Conservation (phyloP, 2,329 filamentous ascomycete species). For the Penicillium sclerotiorum region DNA sequence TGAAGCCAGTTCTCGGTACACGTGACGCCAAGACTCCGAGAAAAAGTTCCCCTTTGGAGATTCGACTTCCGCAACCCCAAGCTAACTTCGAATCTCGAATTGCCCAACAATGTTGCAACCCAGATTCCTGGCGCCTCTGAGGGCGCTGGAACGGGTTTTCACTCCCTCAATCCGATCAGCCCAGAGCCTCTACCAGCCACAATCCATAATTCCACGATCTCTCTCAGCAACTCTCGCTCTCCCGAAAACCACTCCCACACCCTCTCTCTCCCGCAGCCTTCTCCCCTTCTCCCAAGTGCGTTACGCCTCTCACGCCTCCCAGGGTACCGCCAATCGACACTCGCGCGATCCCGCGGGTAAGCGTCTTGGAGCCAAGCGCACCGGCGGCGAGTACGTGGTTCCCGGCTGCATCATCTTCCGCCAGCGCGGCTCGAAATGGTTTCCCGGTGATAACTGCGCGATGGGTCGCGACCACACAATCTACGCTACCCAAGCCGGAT, state of each 20-base stretch:
- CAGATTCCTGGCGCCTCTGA: constrained; percentile 41
- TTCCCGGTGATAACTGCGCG: constrained; percentile 89
- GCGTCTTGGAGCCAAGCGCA: constrained; percentile 92
- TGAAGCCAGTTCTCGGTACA: constrained; percentile 37
- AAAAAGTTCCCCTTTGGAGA: constrained; percentile 31
- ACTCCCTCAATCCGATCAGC: constrained; percentile 33
- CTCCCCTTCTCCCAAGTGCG: constrained; percentile 53
- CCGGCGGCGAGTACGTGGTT: constrained; percentile 88
- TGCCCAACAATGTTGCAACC: constrained; percentile 46
- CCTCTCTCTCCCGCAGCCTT: constrained; percentile 32
- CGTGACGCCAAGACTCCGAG: constrained; percentile 35
- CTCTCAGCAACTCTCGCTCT: constrained; percentile 30
- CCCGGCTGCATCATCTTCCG: constrained; percentile 98
- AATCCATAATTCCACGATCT: constrained; percentile 33
- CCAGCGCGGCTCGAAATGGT: constrained; percentile 93
- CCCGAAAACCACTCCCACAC: constrained; percentile 26
- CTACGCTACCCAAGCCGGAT: constrained; percentile 80
- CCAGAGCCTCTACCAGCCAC: constrained; percentile 28
- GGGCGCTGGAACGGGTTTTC: constrained; percentile 42
- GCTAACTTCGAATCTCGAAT: constrained; percentile 14
- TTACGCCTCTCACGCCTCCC: constrained; percentile 65
- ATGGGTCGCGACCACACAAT: constrained; percentile 98
- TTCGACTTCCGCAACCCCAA: constrained; percentile 20
- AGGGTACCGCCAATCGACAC: constrained; percentile 67
- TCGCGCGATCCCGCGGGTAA: constrained; percentile 74